phyloP scores from a whole-genome alignment of 768 basidiomycete genomes.

The Tylopilus cervinicoccineus region DNA sequence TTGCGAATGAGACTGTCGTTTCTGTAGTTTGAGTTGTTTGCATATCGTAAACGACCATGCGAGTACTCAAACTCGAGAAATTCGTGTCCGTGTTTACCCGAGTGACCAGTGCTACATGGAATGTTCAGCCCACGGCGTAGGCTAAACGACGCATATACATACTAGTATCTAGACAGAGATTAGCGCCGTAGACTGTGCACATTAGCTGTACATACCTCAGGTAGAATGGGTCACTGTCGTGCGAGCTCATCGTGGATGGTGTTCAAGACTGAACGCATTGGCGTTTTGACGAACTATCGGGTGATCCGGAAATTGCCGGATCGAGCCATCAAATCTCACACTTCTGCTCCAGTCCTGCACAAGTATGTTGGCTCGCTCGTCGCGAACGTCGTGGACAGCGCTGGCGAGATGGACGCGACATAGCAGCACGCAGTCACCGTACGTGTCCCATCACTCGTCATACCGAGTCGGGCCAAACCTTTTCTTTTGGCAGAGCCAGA shows the following conservation, averaged over 20 bases:
- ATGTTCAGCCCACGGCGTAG: neutral
- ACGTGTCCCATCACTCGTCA: conserved; percentile 1
- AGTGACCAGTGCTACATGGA: conserved; percentile 72
- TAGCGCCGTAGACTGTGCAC: conserved; percentile 7
- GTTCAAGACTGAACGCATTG: conserved; percentile 9
- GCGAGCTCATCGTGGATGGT: conserved; percentile 20
- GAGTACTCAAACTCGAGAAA: conserved; percentile 99
- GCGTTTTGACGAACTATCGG: neutral
- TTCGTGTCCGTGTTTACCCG: conserved; percentile 96
- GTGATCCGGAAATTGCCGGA: neutral
- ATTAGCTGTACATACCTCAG: conserved; percentile 48
- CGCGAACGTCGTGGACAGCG: conserved; percentile 15
- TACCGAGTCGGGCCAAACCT: neutral
- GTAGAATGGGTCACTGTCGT: conserved; percentile 77
- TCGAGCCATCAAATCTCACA: neutral
- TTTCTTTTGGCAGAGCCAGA: neutral
- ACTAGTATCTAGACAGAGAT: conserved; percentile 46
- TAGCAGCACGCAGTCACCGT: conserved; percentile 12
- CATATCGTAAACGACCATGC: conserved; percentile 93
- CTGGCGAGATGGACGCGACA: conserved; percentile 23
- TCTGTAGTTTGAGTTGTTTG: conserved; percentile 98
- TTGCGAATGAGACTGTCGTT: conserved; percentile 97
- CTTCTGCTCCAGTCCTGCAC: neutral
- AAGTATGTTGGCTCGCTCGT: conserved; percentile 31
- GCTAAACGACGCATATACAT: conserved; percentile 18